phyloP scores from a whole-genome alignment of 1,139 yeast genomes.

The Torulaspora globosa region DNA sequence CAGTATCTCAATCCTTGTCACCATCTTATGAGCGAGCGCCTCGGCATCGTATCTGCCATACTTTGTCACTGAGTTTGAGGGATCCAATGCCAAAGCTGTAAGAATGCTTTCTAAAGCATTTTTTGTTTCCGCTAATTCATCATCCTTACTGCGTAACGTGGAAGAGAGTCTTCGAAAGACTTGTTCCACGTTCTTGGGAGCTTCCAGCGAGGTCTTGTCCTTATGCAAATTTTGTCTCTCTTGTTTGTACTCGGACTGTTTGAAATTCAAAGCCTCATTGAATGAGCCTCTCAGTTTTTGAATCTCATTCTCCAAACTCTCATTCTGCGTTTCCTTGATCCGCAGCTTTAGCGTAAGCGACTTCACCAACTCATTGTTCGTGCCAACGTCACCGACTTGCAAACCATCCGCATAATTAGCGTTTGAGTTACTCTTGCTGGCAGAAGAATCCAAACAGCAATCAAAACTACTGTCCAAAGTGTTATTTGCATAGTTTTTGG shows the following conservation, averaged over 20 bases:
- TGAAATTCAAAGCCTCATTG: slow-evolving; percentile 21
- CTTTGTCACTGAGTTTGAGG: slow-evolving; percentile 42
- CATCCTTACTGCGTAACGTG: slow-evolving; percentile 49
- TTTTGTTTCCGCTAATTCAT: slow-evolving; percentile 58
- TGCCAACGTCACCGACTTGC: not conserved
- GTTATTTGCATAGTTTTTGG: slow-evolving; percentile 6
- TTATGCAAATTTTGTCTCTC: slow-evolving; percentile 9
- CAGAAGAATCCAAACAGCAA: slow-evolving; percentile 1
- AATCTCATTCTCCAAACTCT: slow-evolving; percentile 39
- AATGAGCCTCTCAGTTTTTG: slow-evolving; percentile 31
- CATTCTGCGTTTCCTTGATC: slow-evolving; percentile 41
- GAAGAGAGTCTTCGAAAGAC: slow-evolving; percentile 42
- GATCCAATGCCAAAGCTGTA: slow-evolving; percentile 49
- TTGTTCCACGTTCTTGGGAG: slow-evolving; percentile 24
- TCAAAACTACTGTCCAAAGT: slow-evolving; percentile 10
- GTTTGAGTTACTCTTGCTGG: not conserved
- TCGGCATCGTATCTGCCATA: slow-evolving; percentile 65
- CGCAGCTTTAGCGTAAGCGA: slow-evolving; percentile 33
- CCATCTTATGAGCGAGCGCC: slow-evolving; percentile 71
- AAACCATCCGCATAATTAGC: not conserved
- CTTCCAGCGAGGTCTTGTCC: slow-evolving; percentile 11
- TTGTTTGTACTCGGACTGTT: slow-evolving; percentile 16
- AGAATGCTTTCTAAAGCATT: slow-evolving; percentile 60
- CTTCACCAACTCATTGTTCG: slow-evolving; percentile 4
- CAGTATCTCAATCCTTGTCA: slow-evolving; percentile 57